Evolutionary conservation across 208 protist species (phyloP), one percentile per base, ranked within the genome.

Genomic region (Blechomonas ayalai): DNA sequence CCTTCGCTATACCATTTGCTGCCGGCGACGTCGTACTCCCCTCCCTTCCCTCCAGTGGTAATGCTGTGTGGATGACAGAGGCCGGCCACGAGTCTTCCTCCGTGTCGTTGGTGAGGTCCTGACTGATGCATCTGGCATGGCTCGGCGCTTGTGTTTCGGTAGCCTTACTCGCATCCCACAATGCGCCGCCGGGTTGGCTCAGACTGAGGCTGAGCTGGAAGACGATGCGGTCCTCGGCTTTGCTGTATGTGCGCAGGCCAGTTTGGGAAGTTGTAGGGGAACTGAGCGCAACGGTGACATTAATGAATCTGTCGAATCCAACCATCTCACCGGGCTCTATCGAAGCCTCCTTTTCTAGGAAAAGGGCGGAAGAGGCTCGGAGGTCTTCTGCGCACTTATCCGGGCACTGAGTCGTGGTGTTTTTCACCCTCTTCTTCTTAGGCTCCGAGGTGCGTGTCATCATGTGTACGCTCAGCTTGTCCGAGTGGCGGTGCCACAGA

Each of bases 201-300:
- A 84, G 44, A 31, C 67, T 54, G 57, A 91, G 47, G 15, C 55
- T 62, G 36, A 78, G 72, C 63, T 87, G 73, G 38, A 91, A 87
- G 33, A 82, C 63, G 9, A 91, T 41, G 20, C 78, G 73, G 40
- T 82, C 77, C 32, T 87, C 74, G 2, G 42, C 42, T 31, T 44
- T 42, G 52, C 77, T 87, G 67, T 85, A 91, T 10, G 75, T 76
- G 32, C 82, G 73, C 37, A 83, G 74, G 13, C 78, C 82, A 40
- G 60, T 58, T 43, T 67, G 59, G 18, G 54, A 41, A 27, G 69
- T 72, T 1, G 72, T 81, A 9, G 61, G 51, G 20, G 67, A 73
- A 41, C 52, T 36, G 8, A 87, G 53, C 18, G 75, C 82, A 9
- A 65, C 58, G 0, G 52, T 44, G 5, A 85, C 38, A 3, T 24